These are phyloP conservation scores for Boletus sp. DNA, from an alignment of 1,284 basidiomycete species.

Conservation along the genomic window DNA sequence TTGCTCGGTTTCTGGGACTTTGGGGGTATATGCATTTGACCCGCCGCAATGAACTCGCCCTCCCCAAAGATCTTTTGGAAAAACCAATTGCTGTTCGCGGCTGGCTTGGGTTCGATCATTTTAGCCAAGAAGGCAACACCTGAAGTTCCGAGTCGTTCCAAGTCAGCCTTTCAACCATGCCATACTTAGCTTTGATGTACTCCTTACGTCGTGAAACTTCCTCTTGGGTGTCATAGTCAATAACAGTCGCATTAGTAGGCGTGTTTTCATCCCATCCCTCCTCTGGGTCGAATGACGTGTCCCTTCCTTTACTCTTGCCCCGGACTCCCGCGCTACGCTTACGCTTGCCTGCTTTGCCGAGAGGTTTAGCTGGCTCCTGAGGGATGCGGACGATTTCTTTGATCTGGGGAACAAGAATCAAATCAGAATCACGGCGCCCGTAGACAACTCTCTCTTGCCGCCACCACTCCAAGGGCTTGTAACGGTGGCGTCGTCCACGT, in stretches of 20 bases:
- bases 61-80: slow-evolving; percentile 98
- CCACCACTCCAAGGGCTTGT: slow-evolving; percentile 89
- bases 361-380: slow-evolving; percentile 57
- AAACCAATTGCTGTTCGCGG: slow-evolving; percentile 66
- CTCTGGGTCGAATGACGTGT: slow-evolving; percentile 54
- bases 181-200: neutral
- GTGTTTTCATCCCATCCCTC: slow-evolving; percentile 90
- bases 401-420: slow-evolving; percentile 72
- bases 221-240: slow-evolving; percentile 62
- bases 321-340: slow-evolving; percentile 38
- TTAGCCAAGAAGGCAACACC: slow-evolving; percentile 76
- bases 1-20: slow-evolving; percentile 83
- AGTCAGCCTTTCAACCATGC: neutral
- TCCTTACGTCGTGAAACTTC: slow-evolving; percentile 72
- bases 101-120: slow-evolving; percentile 58
- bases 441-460: slow-evolving; percentile 89
- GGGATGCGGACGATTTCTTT: slow-evolving; percentile 81
- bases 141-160: slow-evolving; percentile 25
- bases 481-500: slow-evolving; percentile 70
- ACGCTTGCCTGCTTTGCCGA: slow-evolving; percentile 47
- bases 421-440: slow-evolving; percentile 54
- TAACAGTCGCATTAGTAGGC: slow-evolving; percentile 61
- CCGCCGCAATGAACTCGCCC: slow-evolving; percentile 87
- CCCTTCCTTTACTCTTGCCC: slow-evolving; percentile 45
- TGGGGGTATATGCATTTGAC: slow-evolving; percentile 80